Base-by-base conservation (phyloP, 2,329 filamentous ascomycete genomes). In the Cladophialophora yegresii region DNA sequence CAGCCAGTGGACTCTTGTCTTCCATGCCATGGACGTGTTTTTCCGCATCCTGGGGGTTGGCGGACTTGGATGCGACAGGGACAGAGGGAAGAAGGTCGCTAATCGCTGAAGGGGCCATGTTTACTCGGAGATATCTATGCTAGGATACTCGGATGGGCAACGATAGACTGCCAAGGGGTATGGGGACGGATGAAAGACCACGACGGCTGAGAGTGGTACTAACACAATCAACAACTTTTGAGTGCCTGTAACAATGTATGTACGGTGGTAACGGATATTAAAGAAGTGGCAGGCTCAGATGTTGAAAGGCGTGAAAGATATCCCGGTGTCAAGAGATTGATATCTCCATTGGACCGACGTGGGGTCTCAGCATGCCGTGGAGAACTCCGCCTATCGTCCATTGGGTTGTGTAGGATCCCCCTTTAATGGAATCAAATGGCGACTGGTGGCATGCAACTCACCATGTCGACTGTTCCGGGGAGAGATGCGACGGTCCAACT, bases 1-100 rank as follows among this genome's bases (percentile, higher is more conserved):
- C 72, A 30, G 61, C 55, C 2, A 73, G 65, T 10, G 71, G 69
- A 32, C 60, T 65, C 61, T 69, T 69, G 63, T 71, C 67, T 62
- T 71, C 64, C 56, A 69, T 69, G 22, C 71, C 69, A 49, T 73
- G 71, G 40, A 69, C 63, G 63, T 72, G 72, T 47, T 67, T 55
- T 23, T 61, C 63, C n/a, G 64, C 58, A 30, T 57, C 51, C 12
- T 54, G 57, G 22, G 68, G 49, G 28, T 61, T 59, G 43, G 65
- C 16, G 57, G 63, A 58, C 63, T 67, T 63, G 50, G 61, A 61
- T 49, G 33, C 20, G 53, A 67, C 6, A 3, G 65, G 40, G 40
- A 56, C 63, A 47, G 67, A 62, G 26, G 67, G 61, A 8, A 60
- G 16, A 13, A 69, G 33, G 54, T 71, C 64, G 50, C 54, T 43